Evolutionary conservation across 192 early-diverging fungal species (phyloP).

Genomic region (Coemansia umbellata): DNA sequence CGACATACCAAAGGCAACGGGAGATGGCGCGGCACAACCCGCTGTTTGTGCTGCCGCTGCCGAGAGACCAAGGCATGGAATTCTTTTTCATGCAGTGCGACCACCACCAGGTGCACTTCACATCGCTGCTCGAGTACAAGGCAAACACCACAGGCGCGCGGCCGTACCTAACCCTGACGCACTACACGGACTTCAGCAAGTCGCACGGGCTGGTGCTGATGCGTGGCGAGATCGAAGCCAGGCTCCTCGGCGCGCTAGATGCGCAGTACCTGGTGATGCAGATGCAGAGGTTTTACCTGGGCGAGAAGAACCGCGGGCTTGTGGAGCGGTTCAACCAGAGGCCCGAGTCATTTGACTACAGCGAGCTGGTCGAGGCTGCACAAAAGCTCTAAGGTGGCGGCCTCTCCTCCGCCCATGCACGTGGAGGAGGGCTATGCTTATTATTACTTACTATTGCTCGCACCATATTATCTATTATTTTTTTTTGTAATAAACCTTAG

Average conservation of each 20-base stretch:
- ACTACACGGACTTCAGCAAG: slow-evolving; percentile 80
- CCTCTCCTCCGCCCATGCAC: too few species aligned
- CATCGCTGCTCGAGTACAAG: slow-evolving; percentile 86
- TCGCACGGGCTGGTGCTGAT: slow-evolving; percentile 86
- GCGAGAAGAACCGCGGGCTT: slow-evolving; percentile 57
- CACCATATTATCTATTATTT: background rate
- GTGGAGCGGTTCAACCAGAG: slow-evolving; percentile 75
- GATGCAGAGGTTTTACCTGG: slow-evolving; percentile 85
- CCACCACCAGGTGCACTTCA: slow-evolving; percentile 83
- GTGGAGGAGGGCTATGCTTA: background rate
- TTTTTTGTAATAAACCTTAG: background rate
- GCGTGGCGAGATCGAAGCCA: slow-evolving; percentile 69
- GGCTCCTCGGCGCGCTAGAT: slow-evolving; percentile 57
- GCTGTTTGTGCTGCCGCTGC: slow-evolving; percentile 82
- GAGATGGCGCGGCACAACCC: slow-evolving; percentile 45
- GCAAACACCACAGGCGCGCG: slow-evolving; percentile 71
- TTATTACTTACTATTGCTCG: background rate
- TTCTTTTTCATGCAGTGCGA: slow-evolving; percentile 83
- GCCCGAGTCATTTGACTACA: slow-evolving; percentile 74
- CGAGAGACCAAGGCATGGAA: slow-evolving; percentile 76
- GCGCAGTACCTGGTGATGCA: slow-evolving; percentile 77
- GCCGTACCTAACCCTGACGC: slow-evolving; percentile 78
- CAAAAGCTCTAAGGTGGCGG: slow-evolving; percentile 27
- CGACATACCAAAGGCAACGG: slow-evolving; percentile 58
- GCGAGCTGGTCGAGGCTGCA: slow-evolving; percentile 55